Evolutionary conservation across 208 protist species (phyloP), one percentile per base, ranked within the genome.

Genomic region (Crithidia bombi): DNA sequence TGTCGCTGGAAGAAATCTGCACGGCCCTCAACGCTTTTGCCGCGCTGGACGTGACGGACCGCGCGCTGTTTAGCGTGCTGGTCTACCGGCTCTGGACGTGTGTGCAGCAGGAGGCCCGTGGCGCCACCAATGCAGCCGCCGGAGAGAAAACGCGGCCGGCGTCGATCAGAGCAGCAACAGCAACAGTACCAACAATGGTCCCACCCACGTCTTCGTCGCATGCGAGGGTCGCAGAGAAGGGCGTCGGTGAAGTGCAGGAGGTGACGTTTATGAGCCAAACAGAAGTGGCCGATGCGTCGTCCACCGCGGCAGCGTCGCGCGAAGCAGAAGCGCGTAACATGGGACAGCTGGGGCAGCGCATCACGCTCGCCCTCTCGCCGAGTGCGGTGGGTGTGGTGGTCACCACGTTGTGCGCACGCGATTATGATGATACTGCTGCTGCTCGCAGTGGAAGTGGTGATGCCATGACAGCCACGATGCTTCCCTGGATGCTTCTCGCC

Each of bases 11-110:
- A 14, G 80, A 91, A 54, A 76, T 80, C 10, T 43, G 90, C 38
- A 62, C 44, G 6, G 90, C 90, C 15, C 56, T 86, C 33, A 92
- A 91, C 68, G 86, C 65, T 6, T 93, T 95, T 59, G 81, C 90
- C 11, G 78, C 77, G 5, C 79, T 95, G n/a, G 90, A 95, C 76
- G 75, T 66, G 26, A 39, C 58, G 2, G 90, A 95, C 65, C 59
- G 55, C 21, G 75, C 81, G 7, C 59, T 93, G 38, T 95, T 93
- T 38, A 51, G 79, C 12, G 81, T 90, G 0, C 68, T 95, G 28
- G 46, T 78, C 12, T 75, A 89, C 61, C 76, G 70, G 30, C 71
- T 89, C 19, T 95, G 87, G 78, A 35, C 23, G 14, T 59, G 73
- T 21, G 75, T 81, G 44, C 46, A 49, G 51, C 52, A 74, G 9